These are phyloP conservation scores for Saccharomycopsis guyanensis DNA, from an alignment of 805 yeast species.

Conservation along the genomic window DNA sequence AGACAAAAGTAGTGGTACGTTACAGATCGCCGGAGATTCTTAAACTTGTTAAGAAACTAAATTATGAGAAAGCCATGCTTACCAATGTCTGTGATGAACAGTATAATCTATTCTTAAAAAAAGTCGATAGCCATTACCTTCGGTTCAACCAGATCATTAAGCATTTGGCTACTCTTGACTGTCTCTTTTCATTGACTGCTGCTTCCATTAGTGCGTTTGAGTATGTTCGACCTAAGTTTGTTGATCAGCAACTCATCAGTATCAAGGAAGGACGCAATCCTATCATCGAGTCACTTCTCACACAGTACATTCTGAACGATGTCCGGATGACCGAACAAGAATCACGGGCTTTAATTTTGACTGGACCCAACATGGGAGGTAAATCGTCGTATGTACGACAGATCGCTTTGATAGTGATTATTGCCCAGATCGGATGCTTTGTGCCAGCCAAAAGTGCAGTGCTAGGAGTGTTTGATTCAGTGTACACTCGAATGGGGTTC, in stretches of 20 bases:
- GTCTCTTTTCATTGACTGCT: slow-evolving; percentile 57
- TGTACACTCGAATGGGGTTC: slow-evolving; percentile 69
- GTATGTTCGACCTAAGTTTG: slow-evolving; percentile 45
- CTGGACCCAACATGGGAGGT: slow-evolving; percentile 90
- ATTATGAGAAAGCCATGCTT: slow-evolving; percentile 53
- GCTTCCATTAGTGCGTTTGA: slow-evolving; percentile 41
- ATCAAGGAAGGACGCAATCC: slow-evolving; percentile 60
- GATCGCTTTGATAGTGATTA: slow-evolving; percentile 58
- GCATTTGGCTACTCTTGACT: slow-evolving; percentile 52
- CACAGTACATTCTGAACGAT: slow-evolving; percentile 59
- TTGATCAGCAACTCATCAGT: slow-evolving; percentile 39
- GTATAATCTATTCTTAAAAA: slow-evolving; percentile 34
- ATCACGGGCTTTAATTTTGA: slow-evolving; percentile 54
- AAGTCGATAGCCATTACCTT: slow-evolving; percentile 33
- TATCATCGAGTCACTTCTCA: slow-evolving; percentile 44
- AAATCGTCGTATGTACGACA: slow-evolving; percentile 72
- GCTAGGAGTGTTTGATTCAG: slow-evolving; percentile 59
- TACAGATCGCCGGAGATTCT: slow-evolving; percentile 58
- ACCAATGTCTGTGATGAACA: slow-evolving; percentile 39
- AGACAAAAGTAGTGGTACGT: slow-evolving; percentile 60
- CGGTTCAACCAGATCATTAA: slow-evolving; percentile 36
- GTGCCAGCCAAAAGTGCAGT: slow-evolving; percentile 59
- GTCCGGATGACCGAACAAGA: slow-evolving; percentile 39
- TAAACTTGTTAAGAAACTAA: slow-evolving; percentile 44
- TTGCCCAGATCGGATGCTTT: slow-evolving; percentile 74